Conservation (phyloP, 2,329 filamentous ascomycete species). For the Trichoderma arundinaceum region DNA sequence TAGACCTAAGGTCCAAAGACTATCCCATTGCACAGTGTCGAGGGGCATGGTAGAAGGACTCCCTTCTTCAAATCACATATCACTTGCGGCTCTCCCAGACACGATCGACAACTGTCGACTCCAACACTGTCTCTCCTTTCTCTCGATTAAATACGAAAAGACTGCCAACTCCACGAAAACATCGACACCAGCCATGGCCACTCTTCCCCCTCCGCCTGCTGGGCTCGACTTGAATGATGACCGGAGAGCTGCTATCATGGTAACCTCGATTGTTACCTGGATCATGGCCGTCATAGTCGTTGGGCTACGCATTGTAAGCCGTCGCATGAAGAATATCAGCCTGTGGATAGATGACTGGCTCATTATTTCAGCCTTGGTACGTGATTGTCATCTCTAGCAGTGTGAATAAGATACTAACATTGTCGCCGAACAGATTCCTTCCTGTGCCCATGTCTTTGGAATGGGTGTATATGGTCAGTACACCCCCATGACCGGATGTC, state of each 20-base stretch:
- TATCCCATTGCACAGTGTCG: not conserved
- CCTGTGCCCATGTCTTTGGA: conserved; percentile 33
- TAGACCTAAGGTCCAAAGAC: not conserved
- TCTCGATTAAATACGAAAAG: not conserved
- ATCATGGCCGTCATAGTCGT: conserved; percentile 33
- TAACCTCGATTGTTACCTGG: conserved; percentile 33
- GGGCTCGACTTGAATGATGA: conserved; percentile 37
- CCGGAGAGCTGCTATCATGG: conserved; percentile 33
- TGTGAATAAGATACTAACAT: not conserved
- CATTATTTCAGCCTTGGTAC: conserved; percentile 37
- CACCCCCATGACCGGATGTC: not conserved
- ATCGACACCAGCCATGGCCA: conserved; percentile 1
- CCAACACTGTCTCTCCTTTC: conserved; percentile 1
- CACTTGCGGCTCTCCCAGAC: not conserved
- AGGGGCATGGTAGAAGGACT: not conserved
- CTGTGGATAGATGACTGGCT: conserved; percentile 40
- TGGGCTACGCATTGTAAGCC: conserved; percentile 34
- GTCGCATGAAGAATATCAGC: conserved; percentile 32
- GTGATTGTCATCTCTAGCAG: not conserved
- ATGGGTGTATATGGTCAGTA: conserved; percentile 35
- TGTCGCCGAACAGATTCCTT: conserved; percentile 22
- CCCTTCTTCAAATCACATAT: not conserved
- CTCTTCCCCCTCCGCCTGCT: conserved; percentile 30
- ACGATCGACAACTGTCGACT: not conserved
- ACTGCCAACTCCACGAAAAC: not conserved